Conservation (phyloP, 768 basidiomycete species). For the Mycena rebaudengoi region DNA sequence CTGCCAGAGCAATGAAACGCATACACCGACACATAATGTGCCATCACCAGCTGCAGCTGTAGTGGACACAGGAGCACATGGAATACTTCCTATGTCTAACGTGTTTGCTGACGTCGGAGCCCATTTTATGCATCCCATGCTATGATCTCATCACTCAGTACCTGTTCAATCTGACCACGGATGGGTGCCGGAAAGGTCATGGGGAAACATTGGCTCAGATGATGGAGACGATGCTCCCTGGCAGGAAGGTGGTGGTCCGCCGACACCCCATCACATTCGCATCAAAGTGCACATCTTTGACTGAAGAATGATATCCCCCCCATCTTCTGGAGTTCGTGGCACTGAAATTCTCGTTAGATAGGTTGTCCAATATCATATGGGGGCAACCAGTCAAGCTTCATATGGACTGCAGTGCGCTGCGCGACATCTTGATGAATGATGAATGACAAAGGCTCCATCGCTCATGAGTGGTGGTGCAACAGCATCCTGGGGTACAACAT, state of each 20-base stretch:
- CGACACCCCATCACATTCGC: not conserved
- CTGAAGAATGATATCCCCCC: conserved; percentile 39
- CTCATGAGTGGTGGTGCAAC: not conserved
- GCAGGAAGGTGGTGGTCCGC: not conserved
- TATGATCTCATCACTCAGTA: not conserved
- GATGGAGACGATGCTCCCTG: not conserved
- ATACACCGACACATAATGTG: conserved; percentile 36
- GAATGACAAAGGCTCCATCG: no score
- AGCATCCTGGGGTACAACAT: not conserved
- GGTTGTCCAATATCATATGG: not conserved
- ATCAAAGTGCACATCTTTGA: conserved; percentile 34
- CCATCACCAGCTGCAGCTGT: conserved; percentile 6
- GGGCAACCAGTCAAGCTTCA: not conserved
- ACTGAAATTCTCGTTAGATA: no score
- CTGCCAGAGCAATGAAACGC: conserved; percentile 23
- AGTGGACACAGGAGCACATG: not conserved
- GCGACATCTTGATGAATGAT: not conserved
- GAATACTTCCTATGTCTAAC: not conserved
- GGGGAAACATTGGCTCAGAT: not conserved
- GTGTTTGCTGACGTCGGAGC: not conserved
- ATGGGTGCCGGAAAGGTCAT: not conserved
- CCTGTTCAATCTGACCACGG: not conserved
- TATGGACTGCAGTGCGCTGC: not conserved
- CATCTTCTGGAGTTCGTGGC: no score
- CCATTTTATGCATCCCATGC: not conserved